Base-by-base conservation (phyloP, 2,329 filamentous ascomycete genomes). In the Chaetomiaceae sp. region DNA sequence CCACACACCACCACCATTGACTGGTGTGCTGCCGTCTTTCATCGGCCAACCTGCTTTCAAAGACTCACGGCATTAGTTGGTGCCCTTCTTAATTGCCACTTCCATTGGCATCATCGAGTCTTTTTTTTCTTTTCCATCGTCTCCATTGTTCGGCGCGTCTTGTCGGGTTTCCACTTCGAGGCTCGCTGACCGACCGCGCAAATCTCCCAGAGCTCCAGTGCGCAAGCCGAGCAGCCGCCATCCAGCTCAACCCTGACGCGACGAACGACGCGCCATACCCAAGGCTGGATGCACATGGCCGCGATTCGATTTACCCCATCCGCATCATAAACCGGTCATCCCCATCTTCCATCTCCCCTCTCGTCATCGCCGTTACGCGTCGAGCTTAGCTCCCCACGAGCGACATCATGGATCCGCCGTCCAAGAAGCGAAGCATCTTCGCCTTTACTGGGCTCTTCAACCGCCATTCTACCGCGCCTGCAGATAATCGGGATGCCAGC, bases 401-500 rank as follows among this genome's bases (percentile, higher is more conserved):
- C 50, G 45, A 46, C 48, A 57, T 51, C 51, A 65, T 64, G 62
- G 63, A 65, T 54, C 54, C 56, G 29, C 57, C 59, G 14, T 53
- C 56, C 27, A 64, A 62, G 55, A 63, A 61, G 51, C 59, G 59
- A 50, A 55, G 61, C 57, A 47, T 64, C 45, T 61, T 64, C 46
- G 62, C 57, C 51, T 53, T 63, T 39, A 50, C 54, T 6, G 48
- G 49, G 34, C 53, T 65, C 38, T 64, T 60, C 27, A 31, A 4
- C 23, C 61, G 61, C 46, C 55, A 56, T 33, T 57, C 58, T 17
- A 22, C 57, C 12, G 38, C 56, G 39, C 48, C 60, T 8, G 9
- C 61, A 22, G 55, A 56, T 23, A 52, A 56, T n/a, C 40, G 46
- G 6, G 48, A 59, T 39, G 44, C 47, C n/a, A 57, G 53, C 23